Conservation (phyloP, 768 basidiomycete genomes). For the Rhizopogon roseolus region DNA sequence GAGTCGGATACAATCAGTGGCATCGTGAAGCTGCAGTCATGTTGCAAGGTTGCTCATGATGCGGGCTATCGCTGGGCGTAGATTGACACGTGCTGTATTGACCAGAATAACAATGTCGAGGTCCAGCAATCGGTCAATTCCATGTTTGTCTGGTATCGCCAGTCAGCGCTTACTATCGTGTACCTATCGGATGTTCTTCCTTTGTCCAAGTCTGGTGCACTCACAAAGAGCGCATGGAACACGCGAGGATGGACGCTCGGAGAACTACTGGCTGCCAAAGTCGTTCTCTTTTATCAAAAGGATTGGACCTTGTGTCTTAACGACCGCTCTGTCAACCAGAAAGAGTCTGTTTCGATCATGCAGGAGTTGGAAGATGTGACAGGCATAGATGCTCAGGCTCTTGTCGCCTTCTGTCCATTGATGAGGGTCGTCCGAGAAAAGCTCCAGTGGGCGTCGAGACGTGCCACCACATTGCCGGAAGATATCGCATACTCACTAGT, state of each 20-base stretch:
- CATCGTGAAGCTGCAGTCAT: not conserved
- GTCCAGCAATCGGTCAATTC: not conserved
- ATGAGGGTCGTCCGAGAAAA: not conserved
- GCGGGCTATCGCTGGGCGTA: conserved; percentile 1
- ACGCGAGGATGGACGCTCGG: not conserved
- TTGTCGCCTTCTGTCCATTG: not conserved
- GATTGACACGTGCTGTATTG: conserved; percentile 10
- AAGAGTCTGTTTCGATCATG: not conserved
- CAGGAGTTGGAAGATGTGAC: not conserved
- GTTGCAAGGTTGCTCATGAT: not conserved
- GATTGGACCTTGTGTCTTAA: not conserved
- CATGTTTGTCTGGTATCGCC: conserved; percentile 1
- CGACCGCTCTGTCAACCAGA: not conserved
- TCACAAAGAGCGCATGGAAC: not conserved
- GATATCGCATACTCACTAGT: conserved; percentile 1
- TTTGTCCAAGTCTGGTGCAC: not conserved
- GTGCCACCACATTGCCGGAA: not conserved
- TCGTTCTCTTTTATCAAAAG: not conserved
- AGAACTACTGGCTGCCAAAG: not conserved
- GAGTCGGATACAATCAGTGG: not conserved
- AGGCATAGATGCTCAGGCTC: not conserved
- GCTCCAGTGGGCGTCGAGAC: not conserved
- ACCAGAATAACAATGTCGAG: conserved; percentile 7
- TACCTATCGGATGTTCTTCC: conserved; percentile 1
- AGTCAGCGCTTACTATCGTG: not conserved